Conservation (phyloP, 2,329 filamentous ascomycete species). For the Grosmannia penicillata region DNA sequence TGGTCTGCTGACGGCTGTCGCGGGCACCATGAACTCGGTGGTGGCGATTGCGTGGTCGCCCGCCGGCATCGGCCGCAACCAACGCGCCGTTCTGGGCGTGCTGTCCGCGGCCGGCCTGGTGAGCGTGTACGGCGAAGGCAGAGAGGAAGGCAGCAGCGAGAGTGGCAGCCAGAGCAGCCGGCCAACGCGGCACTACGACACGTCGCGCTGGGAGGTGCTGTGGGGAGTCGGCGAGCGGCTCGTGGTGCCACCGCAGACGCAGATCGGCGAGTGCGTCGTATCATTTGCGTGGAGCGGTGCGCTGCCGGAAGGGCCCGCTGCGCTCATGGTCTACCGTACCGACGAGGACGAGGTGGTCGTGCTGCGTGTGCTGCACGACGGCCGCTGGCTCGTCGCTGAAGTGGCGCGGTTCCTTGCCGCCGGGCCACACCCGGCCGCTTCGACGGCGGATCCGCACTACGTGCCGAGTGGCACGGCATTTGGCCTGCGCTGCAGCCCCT, state of each 20-base stretch:
- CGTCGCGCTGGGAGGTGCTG: slow-evolving; percentile 33
- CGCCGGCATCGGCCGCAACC: slow-evolving; percentile 37
- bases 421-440: slow-evolving; percentile 25
- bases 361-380: slow-evolving; percentile 23
- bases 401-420: slow-evolving; percentile 30
- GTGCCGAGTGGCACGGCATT: slow-evolving; percentile 32
- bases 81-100: slow-evolving; percentile 34
- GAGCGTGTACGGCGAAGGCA: slow-evolving; percentile 34
- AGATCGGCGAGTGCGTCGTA: slow-evolving; percentile 29
- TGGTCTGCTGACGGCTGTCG: slow-evolving; percentile 30
- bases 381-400: slow-evolving; percentile 34
- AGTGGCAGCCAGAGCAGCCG: slow-evolving; percentile 4
- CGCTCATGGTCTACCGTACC: slow-evolving; percentile 35
- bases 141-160: background rate
- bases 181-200: slow-evolving; percentile 13
- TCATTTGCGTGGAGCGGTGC: slow-evolving; percentile 37
- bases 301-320: slow-evolving; percentile 12
- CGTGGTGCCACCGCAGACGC: slow-evolving; percentile 26
- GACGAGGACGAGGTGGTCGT: slow-evolving; percentile 34
- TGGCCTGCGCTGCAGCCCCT: slow-evolving; percentile 39
- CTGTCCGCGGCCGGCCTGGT: slow-evolving; percentile 35
- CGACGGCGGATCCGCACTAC: slow-evolving; percentile 33
- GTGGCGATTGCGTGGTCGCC: slow-evolving; percentile 43
- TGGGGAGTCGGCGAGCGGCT: slow-evolving; percentile 41
- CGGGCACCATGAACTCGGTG: slow-evolving; percentile 38